Evolutionary conservation across 495 filamentous ascomycete genomes (phyloP).

Genomic region (Podospora pseudoanserina): DNA sequence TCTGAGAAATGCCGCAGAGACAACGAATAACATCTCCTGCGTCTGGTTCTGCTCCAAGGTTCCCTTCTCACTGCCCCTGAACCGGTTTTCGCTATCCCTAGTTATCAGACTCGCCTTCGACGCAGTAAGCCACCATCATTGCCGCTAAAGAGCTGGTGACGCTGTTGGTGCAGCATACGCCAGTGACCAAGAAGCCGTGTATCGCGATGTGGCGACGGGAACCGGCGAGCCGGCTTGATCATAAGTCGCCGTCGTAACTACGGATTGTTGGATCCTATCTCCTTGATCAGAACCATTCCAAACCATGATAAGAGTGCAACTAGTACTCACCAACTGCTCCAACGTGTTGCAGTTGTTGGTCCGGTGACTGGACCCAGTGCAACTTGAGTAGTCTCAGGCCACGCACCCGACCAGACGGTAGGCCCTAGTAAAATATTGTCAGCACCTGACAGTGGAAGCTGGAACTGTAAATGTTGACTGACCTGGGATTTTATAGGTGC

Average conservation of each 20-base stretch:
- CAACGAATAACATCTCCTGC: not conserved
- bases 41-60: not conserved
- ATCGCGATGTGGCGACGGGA: conserved; percentile 27
- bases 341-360: conserved; percentile 23
- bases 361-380: conserved; percentile 27
- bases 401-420: conserved; percentile 36
- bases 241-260: conserved; percentile 32
- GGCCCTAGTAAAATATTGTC: conserved; percentile 22
- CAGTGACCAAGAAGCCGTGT: conserved; percentile 29
- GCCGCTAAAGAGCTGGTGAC: not conserved
- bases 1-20: not conserved
- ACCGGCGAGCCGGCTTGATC: conserved; percentile 13
- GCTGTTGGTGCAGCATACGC: conserved; percentile 19
- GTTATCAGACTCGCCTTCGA: not conserved
- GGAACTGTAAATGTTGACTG: not conserved
- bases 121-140: not conserved
- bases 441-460: not conserved
- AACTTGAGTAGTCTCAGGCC: conserved; percentile 32
- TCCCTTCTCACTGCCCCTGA: not conserved
- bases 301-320: not conserved
- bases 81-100: not conserved
- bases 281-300: not conserved
- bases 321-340: conserved; percentile 29
- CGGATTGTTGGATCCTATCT: conserved; percentile 28
- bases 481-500: conserved; percentile 29